phyloP scores from a whole-genome alignment of 345 rosid genomes.

The Populus euphratica region DNA sequence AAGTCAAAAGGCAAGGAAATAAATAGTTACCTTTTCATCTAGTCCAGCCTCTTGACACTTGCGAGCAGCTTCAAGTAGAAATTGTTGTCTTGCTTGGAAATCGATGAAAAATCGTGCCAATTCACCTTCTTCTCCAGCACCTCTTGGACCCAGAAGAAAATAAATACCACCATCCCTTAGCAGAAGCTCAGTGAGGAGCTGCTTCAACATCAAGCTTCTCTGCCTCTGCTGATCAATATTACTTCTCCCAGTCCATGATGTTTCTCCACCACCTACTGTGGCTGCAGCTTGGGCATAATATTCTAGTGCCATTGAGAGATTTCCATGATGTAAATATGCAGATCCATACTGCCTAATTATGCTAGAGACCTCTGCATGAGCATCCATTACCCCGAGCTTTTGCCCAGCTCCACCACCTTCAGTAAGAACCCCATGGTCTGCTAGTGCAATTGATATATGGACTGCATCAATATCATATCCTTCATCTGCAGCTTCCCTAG shows the following conservation, averaged over 20 bases:
- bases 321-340: constrained; percentile 66
- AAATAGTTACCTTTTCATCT: constrained; percentile 70
- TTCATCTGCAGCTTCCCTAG: constrained; percentile 82
- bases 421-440: constrained; percentile 72
- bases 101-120: constrained; percentile 68
- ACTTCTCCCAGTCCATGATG: constrained; percentile 83
- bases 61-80: constrained; percentile 81
- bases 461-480: constrained; percentile 79
- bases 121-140: constrained; percentile 93
- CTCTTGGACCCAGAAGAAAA: constrained; percentile 78
- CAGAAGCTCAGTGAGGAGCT: constrained; percentile 81
- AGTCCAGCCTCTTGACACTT: constrained; percentile 87
- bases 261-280: constrained; percentile 85
- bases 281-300: constrained; percentile 98
- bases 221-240: constrained; percentile 82
- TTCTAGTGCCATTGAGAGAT: constrained; percentile 73
- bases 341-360: constrained; percentile 91
- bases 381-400: constrained; percentile 81
- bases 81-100: constrained; percentile 61
- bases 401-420: constrained; percentile 65
- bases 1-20: constrained; percentile 9
- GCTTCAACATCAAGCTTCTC: constrained; percentile 80
- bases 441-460: constrained; percentile 73
- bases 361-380: constrained; percentile 83
- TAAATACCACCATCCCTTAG: constrained; percentile 81